Base-by-base conservation (phyloP, 1,284 basidiomycete genomes). In the Anthracocystis setariae region DNA sequence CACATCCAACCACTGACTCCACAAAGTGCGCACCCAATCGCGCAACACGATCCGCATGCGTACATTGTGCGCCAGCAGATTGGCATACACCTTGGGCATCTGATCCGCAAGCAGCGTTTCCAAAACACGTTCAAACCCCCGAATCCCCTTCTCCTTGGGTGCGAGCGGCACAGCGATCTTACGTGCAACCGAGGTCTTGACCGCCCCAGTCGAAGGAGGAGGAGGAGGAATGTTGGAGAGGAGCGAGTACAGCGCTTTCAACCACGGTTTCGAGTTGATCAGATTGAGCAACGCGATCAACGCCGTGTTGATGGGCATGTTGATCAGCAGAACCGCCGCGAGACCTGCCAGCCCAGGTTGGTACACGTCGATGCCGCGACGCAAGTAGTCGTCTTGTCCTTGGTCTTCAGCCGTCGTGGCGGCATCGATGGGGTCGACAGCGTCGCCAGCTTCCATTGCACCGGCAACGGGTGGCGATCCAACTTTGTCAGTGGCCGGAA, bases 241-340 rank as follows among this genome's bases (percentile, higher is more conserved):
- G n/a, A 78, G 54, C 7, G 65, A 67, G 57, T 80, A 78, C 18
- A 82, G 61, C 1, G 77, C 65, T 44, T 72, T 69, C 12, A 82
- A 67, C 80, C 80, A 82, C 2, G 73, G 49, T 27, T 73, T 73
- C 13, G 60, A 58, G 23, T 69, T 61, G 10, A 82, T 56, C 35
- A 98, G 84, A 83, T 98, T 98, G 60, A 92, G 86, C 86, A 98
- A 89, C 4, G 91, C 89, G 51, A 93, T 85, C 80, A 98, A 97
- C 0, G 90, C 93, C 35, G 89, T 88, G 12, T 88, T 84, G 3
- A 84, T 81, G 0, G 92, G 85, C 87, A 96, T 91, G 77, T 91
- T 94, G 76, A 98, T 86, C 33, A 98, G 85, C 62, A 96, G 86
- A 90, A 96, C 94, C 0, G 91, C 93, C 10, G 91, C 91, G 37